phyloP scores from a whole-genome alignment of 2,329 filamentous ascomycete species.

The Claviceps pazoutovae region DNA sequence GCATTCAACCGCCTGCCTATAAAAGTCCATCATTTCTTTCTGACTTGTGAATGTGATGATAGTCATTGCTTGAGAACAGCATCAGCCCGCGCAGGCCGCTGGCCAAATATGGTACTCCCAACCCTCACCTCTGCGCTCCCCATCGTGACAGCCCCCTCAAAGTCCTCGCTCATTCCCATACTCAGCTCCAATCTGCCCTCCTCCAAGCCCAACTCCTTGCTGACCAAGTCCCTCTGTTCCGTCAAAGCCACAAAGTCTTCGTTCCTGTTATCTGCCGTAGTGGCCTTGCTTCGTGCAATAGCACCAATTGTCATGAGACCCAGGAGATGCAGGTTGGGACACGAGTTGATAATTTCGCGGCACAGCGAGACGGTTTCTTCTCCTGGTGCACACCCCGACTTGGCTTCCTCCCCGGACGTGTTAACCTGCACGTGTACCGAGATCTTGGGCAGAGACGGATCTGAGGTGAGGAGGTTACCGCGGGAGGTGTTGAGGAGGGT shows the following conservation, averaged over 20 bases:
- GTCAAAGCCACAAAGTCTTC: constrained; percentile 68
- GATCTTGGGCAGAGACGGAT: constrained; percentile 33
- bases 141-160: constrained; percentile 69
- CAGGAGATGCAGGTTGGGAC: constrained; percentile 58
- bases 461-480: constrained; percentile 34
- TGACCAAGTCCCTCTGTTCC: constrained; percentile 58
- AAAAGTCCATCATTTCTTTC: no score
- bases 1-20: no score
- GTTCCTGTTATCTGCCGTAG: constrained; percentile 66
- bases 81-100: constrained; percentile 64
- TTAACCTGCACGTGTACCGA: constrained; percentile 87
- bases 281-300: constrained; percentile 68
- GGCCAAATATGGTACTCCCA: constrained; percentile 87
- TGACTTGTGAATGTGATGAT: neutral
- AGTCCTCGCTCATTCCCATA: constrained; percentile 98
- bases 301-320: constrained; percentile 97
- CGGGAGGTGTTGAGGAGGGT: constrained; percentile 66
- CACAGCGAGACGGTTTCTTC: constrained; percentile 50
- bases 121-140: constrained; percentile 85
- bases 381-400: constrained; percentile 66
- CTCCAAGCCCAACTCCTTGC: constrained; percentile 30
- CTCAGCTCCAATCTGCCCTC: constrained; percentile 64
- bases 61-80: constrained; percentile 48
- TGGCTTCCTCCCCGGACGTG: constrained; percentile 75
- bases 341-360: constrained; percentile 52